These are phyloP conservation scores for Tephrocybe rancida DNA, from an alignment of 768 basidiomycete genomes.

Conservation along the genomic window DNA sequence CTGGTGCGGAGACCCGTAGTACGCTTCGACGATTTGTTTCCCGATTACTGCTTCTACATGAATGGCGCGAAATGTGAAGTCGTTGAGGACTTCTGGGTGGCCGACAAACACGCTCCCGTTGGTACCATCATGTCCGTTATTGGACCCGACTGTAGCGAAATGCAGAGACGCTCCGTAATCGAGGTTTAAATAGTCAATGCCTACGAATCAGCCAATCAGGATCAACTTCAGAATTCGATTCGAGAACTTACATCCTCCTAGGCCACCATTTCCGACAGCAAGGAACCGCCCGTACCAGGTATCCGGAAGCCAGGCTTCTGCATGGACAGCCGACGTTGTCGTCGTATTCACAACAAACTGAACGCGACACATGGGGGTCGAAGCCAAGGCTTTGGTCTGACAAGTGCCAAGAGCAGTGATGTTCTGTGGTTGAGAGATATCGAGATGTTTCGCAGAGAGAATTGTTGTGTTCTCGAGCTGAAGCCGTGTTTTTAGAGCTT, in stretches of 20 bases:
- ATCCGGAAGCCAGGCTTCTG: conserved; percentile 14
- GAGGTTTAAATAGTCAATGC: conserved; percentile 4
- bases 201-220: background rate
- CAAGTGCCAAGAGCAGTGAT: background rate
- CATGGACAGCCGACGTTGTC: conserved; percentile 5
- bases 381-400: background rate
- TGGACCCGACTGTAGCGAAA: conserved; percentile 4
- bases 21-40: conserved; percentile 13
- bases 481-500: background rate
- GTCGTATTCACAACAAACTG: background rate
- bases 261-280: conserved; percentile 10
- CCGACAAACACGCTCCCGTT: background rate
- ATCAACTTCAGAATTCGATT: too few relatives aligned
- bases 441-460: conserved; percentile 3
- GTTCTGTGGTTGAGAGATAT: background rate
- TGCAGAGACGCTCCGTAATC: conserved; percentile 10
- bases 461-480: conserved; percentile 7
- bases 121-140: conserved; percentile 10
- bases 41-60: conserved; percentile 9
- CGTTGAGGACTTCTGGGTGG: conserved; percentile 10
- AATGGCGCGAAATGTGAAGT: conserved; percentile 13
- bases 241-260: background rate
- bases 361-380: background rate
- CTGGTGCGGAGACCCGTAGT: conserved; percentile 8
- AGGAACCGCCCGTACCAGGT: conserved; percentile 12